phyloP scores from a whole-genome alignment of 1,284 basidiomycete species.

The Fomitiporia mediterranea region DNA sequence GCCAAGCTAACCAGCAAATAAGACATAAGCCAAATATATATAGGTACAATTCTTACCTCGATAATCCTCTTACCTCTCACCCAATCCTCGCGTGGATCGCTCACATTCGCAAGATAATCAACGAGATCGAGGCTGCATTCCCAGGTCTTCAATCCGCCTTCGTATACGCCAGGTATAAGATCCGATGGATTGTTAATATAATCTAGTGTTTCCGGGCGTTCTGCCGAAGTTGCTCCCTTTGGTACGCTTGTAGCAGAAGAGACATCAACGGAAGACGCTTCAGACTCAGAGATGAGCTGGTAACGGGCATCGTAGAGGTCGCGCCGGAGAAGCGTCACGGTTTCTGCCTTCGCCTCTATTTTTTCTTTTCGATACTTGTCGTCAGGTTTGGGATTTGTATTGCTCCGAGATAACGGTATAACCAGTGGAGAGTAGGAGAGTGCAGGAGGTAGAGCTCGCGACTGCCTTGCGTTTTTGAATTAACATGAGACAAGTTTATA shows the following conservation, averaged over 20 bases:
- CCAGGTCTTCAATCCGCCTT: constrained; percentile 98
- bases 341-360: too few relatives aligned
- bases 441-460: constrained; percentile 17
- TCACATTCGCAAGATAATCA: constrained; percentile 36
- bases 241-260: neutral
- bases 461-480: constrained; percentile 20
- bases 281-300: constrained; percentile 34
- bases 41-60: constrained; percentile 46
- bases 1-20: constrained; percentile 58
- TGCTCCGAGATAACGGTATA: constrained; percentile 7
- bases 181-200: constrained; percentile 85
- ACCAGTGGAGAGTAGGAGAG: constrained; percentile 22
- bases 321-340: constrained; percentile 37
- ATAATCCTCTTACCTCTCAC: constrained; percentile 41
- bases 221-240: neutral
- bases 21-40: neutral
- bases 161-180: constrained; percentile 88
- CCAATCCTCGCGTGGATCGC: constrained; percentile 55
- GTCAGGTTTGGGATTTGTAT: neutral
- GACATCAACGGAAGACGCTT: neutral
- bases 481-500: neutral
- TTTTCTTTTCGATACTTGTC: neutral
- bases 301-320: constrained; percentile 61
- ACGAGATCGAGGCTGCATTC: constrained; percentile 92
- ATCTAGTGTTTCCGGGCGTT: constrained; percentile 30